phyloP scores from a whole-genome alignment of 2,329 filamentous ascomycete species.

The Apiospora arundinis region DNA sequence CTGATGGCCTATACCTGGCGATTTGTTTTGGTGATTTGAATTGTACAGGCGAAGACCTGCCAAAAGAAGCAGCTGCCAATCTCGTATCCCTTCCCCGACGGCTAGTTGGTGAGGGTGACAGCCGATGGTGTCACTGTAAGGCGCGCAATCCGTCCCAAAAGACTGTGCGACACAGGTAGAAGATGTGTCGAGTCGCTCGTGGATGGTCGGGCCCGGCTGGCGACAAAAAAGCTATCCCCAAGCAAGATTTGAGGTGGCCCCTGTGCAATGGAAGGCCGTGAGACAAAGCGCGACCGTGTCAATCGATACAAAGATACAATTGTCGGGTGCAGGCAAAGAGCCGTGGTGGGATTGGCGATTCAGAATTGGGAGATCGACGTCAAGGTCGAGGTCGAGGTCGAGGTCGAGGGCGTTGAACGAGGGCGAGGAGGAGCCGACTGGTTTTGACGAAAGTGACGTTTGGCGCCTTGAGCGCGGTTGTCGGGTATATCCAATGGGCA shows the following conservation, averaged over 20 bases:
- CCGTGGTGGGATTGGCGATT: neutral
- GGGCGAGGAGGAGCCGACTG: neutral
- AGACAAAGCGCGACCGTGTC: conserved; percentile 17
- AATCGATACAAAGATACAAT: neutral
- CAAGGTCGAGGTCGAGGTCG: neutral
- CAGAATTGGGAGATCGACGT: neutral
- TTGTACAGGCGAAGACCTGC: neutral
- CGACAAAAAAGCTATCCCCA: neutral
- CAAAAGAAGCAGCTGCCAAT: neutral
- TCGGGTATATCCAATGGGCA: conserved; percentile 11
- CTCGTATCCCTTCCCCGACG: neutral
- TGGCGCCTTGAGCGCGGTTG: conserved; percentile 18
- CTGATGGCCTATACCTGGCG: neutral
- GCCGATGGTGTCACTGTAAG: conserved; percentile 5
- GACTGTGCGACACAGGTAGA: neutral
- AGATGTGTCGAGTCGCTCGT: conserved; percentile 5
- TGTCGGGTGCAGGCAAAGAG: neutral
- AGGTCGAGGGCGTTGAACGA: neutral
- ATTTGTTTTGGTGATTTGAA: neutral
- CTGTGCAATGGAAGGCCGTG: neutral
- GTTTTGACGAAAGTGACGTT: conserved; percentile 16
- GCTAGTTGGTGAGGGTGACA: conserved; percentile 5
- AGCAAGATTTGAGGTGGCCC: conserved; percentile 15
- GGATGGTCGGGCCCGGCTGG: neutral
- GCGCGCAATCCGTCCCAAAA: neutral